Conservation (phyloP, 2,329 filamentous ascomycete genomes). For the Fusarium coffeatum region DNA sequence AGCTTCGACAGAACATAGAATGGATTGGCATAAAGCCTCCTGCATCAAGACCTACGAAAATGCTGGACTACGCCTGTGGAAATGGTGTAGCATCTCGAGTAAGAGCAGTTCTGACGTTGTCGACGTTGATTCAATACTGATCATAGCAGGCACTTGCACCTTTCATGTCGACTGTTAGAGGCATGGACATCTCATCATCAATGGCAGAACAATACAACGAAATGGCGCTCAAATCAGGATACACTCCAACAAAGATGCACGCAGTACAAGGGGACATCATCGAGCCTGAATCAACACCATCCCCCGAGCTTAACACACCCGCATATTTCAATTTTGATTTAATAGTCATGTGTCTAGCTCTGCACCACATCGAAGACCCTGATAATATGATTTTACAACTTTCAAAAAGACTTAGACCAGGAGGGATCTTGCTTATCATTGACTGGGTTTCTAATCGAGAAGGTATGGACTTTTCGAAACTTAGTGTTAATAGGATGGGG, state of each 20-base stretch:
- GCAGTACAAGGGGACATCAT: conserved; percentile 50
- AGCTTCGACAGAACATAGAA: conserved; percentile 41
- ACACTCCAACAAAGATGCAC: conserved; percentile 42
- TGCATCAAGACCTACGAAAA: conserved; percentile 19
- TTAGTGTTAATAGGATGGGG: conserved; percentile 37
- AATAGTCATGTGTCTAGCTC: conserved; percentile 51
- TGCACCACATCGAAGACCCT: conserved; percentile 52
- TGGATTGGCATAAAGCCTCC: conserved; percentile 43
- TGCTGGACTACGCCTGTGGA: conserved; percentile 51
- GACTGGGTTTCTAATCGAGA: conserved; percentile 45
- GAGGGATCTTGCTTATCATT: conserved; percentile 50
- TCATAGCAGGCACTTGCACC: conserved; percentile 47
- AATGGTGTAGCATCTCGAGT: conserved; percentile 38
- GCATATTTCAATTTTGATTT: conserved; percentile 49
- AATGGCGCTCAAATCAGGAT: conserved; percentile 41
- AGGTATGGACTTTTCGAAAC: conserved; percentile 7
- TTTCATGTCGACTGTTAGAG: conserved; percentile 47
- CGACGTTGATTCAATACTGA: conserved; percentile 17
- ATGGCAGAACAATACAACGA: conserved; percentile 51
- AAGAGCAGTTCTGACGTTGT: too few relatives aligned
- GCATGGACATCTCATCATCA: conserved; percentile 51
- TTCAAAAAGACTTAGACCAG: conserved; percentile 44
- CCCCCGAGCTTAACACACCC: conserved; percentile 29
- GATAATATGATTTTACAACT: conserved; percentile 46
- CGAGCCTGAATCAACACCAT: conserved; percentile 35